A percentile compares a stretch with the other conserved stretches of the same genome.
phyloP scores from a whole-genome alignment of 2,329 filamentous ascomycete species.

The Huntiella bhutanensis region DNA sequence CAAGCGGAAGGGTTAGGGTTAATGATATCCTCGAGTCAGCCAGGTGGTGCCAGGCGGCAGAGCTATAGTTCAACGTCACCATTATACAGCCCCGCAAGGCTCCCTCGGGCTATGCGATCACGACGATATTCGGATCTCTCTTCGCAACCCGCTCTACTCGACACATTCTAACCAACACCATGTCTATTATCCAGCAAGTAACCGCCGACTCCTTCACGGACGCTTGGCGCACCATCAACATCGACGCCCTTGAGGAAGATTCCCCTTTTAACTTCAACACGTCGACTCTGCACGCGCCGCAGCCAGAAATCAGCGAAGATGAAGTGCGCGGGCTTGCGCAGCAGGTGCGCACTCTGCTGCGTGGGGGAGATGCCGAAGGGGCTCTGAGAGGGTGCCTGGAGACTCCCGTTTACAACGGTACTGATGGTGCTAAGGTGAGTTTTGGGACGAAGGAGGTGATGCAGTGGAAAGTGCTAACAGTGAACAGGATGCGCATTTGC shows the following conservation, averaged over 20 bases:
- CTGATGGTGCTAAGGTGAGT: conserved; percentile 37
- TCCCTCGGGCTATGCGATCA: conserved; percentile 2
- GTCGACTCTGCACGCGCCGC: conserved; percentile 59
- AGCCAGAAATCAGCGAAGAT: conserved; percentile 52
- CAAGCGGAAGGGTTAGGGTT: neutral
- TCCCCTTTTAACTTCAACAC: conserved; percentile 83
- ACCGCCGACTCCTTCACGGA: conserved; percentile 40
- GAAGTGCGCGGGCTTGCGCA: conserved; percentile 61
- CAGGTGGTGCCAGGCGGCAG: neutral
- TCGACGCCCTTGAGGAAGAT: conserved; percentile 79
- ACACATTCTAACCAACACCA: conserved; percentile 16
- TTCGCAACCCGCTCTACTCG: neutral
- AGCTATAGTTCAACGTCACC: conserved; percentile 1
- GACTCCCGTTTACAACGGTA: conserved; percentile 56
- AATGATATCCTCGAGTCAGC: neutral
- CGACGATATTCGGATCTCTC: neutral
- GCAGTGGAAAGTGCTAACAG: no score
- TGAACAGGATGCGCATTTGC: conserved; percentile 60
- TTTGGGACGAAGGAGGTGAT: neutral
- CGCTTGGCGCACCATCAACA: conserved; percentile 76
- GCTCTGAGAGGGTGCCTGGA: conserved; percentile 71
- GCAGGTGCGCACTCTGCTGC: conserved; percentile 73
- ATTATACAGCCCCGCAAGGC: conserved; percentile 7
- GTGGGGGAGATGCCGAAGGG: conserved; percentile 73
- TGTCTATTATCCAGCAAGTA: conserved; percentile 52